These are phyloP conservation scores for Coemansia sp. DNA, from an alignment of 192 early-diverging fungal species.

Conservation along the genomic window DNA sequence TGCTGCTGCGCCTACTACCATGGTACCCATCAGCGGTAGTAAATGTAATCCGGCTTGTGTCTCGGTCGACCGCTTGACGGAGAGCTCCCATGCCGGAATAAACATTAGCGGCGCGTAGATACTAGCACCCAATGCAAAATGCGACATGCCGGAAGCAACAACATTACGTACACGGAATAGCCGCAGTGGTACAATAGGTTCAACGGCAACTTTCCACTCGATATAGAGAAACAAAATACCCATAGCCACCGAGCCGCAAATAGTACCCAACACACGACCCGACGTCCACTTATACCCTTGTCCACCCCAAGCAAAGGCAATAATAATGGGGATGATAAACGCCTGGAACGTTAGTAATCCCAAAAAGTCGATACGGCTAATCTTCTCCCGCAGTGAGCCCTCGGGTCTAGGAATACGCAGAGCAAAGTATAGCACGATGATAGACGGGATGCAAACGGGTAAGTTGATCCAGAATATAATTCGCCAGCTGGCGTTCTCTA, in stretches of 20 bases:
- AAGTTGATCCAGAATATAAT: conserved; percentile 69
- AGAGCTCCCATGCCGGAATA: conserved; percentile 68
- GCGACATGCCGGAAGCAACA: conserved; percentile 32
- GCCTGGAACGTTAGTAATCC: conserved; percentile 63
- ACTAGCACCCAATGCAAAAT: conserved; percentile 43
- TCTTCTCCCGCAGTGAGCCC: conserved; percentile 53
- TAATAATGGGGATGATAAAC: conserved; percentile 66
- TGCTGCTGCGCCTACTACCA: conserved; percentile 68
- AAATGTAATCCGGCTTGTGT: conserved; percentile 73
- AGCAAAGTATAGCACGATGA: conserved; percentile 53
- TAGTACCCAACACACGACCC: conserved; percentile 64
- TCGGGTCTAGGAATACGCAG: conserved; percentile 46
- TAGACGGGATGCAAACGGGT: conserved; percentile 53
- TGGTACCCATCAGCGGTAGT: conserved; percentile 73
- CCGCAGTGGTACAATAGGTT: conserved; percentile 65
- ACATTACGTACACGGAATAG: conserved; percentile 59
- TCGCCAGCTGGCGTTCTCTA: conserved; percentile 59
- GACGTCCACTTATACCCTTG: conserved; percentile 72
- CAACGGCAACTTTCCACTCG: conserved; percentile 68
- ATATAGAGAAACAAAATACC: conserved; percentile 52
- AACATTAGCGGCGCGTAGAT: conserved; percentile 67
- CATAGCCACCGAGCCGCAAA: conserved; percentile 44
- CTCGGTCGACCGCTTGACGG: conserved; percentile 61
- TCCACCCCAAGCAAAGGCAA: conserved; percentile 83
- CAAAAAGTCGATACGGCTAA: conserved; percentile 69